Percentiles rank a stretch among this genome's conserved stretches.
These are phyloP conservation scores for Phylloporus scabripes DNA, from an alignment of 768 basidiomycete species.

Conservation along the genomic window DNA sequence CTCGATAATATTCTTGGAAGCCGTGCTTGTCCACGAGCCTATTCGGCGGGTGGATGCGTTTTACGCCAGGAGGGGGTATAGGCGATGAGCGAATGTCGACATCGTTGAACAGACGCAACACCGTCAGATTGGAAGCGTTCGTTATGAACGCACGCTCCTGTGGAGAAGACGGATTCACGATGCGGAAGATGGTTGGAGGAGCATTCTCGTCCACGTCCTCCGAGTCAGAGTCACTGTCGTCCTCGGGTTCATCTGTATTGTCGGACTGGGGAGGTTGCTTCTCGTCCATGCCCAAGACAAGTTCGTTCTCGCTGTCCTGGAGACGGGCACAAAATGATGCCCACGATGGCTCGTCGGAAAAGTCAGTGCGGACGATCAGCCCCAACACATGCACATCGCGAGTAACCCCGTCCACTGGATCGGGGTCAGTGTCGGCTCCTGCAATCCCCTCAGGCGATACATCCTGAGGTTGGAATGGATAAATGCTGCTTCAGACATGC, in stretches of 20 bases:
- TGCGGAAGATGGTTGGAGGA: conserved; percentile 44
- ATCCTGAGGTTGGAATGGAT: conserved; percentile 12
- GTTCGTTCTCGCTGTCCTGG: conserved; percentile 52
- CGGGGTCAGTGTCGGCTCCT: conserved; percentile 38
- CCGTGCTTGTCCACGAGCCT: conserved; percentile 57
- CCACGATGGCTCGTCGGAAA: conserved; percentile 64
- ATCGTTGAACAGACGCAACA: conserved; percentile 67
- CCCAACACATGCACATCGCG: conserved; percentile 49
- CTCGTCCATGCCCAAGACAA: conserved; percentile 28
- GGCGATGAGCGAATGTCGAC: conserved; percentile 59
- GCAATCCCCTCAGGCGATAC: conserved; percentile 9
- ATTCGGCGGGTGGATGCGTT: conserved; percentile 46
- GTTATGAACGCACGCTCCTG: conserved; percentile 39
- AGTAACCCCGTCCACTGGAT: conserved; percentile 48
- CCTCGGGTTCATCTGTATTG: conserved; percentile 14
- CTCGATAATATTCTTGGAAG: conserved; percentile 70
- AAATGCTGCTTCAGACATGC: background rate
- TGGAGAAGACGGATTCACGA: conserved; percentile 43
- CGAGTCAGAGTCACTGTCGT: conserved; percentile 22
- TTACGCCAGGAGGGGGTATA: conserved; percentile 37
- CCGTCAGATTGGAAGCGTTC: conserved; percentile 57
- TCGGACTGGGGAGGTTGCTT: conserved; percentile 15
- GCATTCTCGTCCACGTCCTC: conserved; percentile 26
- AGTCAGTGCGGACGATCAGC: conserved; percentile 70
- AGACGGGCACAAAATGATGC: conserved; percentile 45